These are phyloP conservation scores for Neopestalotiopsis clavispora DNA, from an alignment of 2,329 filamentous ascomycete species.

Conservation along the genomic window DNA sequence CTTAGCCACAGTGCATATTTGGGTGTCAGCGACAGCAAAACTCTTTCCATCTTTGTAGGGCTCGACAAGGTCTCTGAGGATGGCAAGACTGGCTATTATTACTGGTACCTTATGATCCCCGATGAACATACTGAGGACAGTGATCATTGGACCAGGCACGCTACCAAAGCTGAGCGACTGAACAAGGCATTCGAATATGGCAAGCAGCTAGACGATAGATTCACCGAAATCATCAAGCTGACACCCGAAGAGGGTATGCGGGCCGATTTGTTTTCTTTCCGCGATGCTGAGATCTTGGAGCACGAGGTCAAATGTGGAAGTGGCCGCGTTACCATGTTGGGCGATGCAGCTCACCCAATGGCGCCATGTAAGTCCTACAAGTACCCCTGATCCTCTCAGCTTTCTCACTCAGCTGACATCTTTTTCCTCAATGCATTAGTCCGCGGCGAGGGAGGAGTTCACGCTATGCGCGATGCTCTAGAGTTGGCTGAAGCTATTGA, in stretches of 20 bases:
- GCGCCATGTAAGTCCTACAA: slow-evolving; percentile 42
- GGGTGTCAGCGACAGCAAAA: background rate
- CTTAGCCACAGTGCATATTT: slow-evolving; percentile 30
- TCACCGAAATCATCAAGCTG: slow-evolving; percentile 9
- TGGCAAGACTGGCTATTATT: slow-evolving; percentile 29
- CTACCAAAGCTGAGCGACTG: background rate
- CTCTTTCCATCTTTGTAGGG: slow-evolving; percentile 28
- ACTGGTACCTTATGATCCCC: slow-evolving; percentile 31
- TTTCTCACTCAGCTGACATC: background rate
- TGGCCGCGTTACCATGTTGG: slow-evolving; percentile 43
- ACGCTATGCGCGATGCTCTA: slow-evolving; percentile 46
- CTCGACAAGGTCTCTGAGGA: slow-evolving; percentile 28
- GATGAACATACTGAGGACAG: slow-evolving; percentile 30
- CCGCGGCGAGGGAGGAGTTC: slow-evolving; percentile 52
- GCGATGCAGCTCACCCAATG: slow-evolving; percentile 53
- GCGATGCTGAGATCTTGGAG: slow-evolving; percentile 7
- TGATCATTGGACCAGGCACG: slow-evolving; percentile 38
- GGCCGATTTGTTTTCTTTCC: slow-evolving; percentile 11
- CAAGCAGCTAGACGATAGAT: background rate
- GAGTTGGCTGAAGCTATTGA: slow-evolving; percentile 20
- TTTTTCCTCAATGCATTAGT: slow-evolving; percentile 29
- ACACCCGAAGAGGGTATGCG: slow-evolving; percentile 9
- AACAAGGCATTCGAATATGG: background rate
- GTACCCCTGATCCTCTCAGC: background rate
- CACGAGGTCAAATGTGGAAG: slow-evolving; percentile 33